phyloP scores from a whole-genome alignment of 306 rosid genomes.

The Vicia sativa region DNA sequence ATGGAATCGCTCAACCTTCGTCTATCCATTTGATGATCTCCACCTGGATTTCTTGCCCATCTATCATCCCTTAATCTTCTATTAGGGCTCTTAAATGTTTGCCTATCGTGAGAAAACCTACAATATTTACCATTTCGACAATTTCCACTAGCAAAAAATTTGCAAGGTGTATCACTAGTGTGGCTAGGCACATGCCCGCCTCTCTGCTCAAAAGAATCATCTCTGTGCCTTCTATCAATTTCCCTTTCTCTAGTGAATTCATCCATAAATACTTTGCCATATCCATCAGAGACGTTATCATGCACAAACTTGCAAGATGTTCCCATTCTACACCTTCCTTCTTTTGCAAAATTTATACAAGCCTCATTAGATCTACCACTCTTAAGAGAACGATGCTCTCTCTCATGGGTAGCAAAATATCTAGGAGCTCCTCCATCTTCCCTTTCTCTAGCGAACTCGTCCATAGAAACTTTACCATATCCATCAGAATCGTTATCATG shows the following conservation, averaged over 20 bases:
- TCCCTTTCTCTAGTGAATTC: slow-evolving; percentile 73
- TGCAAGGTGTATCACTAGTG: slow-evolving; percentile 67
- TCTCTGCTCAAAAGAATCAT: slow-evolving; percentile 67
- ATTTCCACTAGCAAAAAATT: slow-evolving; percentile 79
- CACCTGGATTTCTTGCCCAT: slow-evolving; percentile 56
- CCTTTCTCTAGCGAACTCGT: slow-evolving; percentile 50
- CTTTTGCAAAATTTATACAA: slow-evolving; percentile 73
- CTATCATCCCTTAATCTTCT: slow-evolving; percentile 68
- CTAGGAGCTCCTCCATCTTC: slow-evolving; percentile 70
- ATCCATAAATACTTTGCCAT: slow-evolving; percentile 54
- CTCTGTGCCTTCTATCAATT: slow-evolving; percentile 67
- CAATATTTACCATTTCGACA: slow-evolving; percentile 91
- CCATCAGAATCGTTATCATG: slow-evolving; percentile 75
- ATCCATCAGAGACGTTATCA: slow-evolving; percentile 65
- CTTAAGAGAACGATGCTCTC: slow-evolving; percentile 56
- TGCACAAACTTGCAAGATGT: slow-evolving; percentile 79
- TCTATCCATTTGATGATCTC: slow-evolving; percentile 55
- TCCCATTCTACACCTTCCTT: slow-evolving; percentile 86
- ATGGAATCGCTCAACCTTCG: slow-evolving; percentile 52
- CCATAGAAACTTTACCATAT: slow-evolving; percentile 53
- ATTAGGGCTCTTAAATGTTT: slow-evolving; percentile 64
- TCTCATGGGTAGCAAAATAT: slow-evolving; percentile 55
- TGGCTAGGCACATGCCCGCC: slow-evolving; percentile 61
- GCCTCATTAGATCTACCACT: slow-evolving; percentile 62
- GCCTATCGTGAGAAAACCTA: slow-evolving; percentile 84